These are phyloP conservation scores for Hypoxylon perforatum DNA, from an alignment of 495 filamentous ascomycete species.

Conservation along the genomic window DNA sequence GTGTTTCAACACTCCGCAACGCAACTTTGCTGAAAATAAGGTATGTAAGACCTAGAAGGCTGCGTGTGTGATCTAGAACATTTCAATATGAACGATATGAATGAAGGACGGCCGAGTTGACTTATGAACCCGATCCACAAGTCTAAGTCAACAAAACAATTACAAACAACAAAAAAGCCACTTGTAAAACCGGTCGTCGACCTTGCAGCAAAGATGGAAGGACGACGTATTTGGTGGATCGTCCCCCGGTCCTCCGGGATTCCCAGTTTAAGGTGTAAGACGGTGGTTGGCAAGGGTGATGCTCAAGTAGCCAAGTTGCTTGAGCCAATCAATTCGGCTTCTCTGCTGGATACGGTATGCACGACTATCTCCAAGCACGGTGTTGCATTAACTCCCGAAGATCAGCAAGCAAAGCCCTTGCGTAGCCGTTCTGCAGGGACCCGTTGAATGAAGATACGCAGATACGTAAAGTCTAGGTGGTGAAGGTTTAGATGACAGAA, in stretches of 20 bases:
- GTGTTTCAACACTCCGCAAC: slow-evolving; percentile 12
- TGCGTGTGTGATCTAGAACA: slow-evolving; percentile 5
- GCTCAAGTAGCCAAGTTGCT: background rate
- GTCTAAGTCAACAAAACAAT: slow-evolving; percentile 27
- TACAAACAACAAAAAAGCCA: slow-evolving; percentile 17
- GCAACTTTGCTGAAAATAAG: slow-evolving; percentile 1
- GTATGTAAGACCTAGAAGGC: slow-evolving; percentile 14
- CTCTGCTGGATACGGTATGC: slow-evolving; percentile 37
- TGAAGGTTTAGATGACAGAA: too few relatives aligned
- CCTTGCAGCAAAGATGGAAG: slow-evolving; percentile 16
- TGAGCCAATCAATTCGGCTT: slow-evolving; percentile 28
- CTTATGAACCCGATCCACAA: slow-evolving; percentile 4
- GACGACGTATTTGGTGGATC: slow-evolving; percentile 24
- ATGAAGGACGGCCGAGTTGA: slow-evolving; percentile 1
- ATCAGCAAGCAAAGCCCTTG: slow-evolving; percentile 5
- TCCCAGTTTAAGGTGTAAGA: slow-evolving; percentile 34
- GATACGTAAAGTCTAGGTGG: too few relatives aligned
- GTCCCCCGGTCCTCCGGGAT: slow-evolving; percentile 32
- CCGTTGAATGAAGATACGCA: too few relatives aligned
- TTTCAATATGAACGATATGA: too few relatives aligned
- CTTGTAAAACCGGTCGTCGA: slow-evolving; percentile 10
- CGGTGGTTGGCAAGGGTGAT: slow-evolving; percentile 37
- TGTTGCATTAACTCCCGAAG: slow-evolving; percentile 4
- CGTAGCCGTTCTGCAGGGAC: background rate
- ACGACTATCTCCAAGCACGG: slow-evolving; percentile 19